Base-by-base conservation (phyloP, 2,329 filamentous ascomycete genomes). In the Fusarium chuoi region DNA sequence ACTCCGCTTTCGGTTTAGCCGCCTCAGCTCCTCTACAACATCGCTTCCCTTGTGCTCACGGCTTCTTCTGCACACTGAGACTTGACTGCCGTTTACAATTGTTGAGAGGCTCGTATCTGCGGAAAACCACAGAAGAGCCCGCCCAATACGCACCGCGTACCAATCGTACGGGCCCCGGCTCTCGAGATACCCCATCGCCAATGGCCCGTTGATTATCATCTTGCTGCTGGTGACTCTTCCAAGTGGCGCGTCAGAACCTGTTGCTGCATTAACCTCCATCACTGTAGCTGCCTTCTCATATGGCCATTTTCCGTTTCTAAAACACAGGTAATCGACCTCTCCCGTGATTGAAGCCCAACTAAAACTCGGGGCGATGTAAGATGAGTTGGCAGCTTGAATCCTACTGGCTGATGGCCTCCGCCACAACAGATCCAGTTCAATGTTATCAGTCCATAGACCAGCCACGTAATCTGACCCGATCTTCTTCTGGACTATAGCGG, bases 401-500 rank as follows among this genome's bases (percentile, higher is more conserved):
- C 26, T 24, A 24, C 39, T 67, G 26, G 45, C 41, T 67, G 35
- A 46, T 18, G 44, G 44, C 48, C 69, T 65, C 30, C 64, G 69
- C 76, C 77, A 79, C 17, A 76, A 54, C 8, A 79, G 62, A 35
- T 78, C 77, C 26, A 70, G 39, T n/a, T 73, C 51, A 18, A 79
- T 73, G 24, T 77, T 78, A n/a, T 74, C 57, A 4, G 41, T 39
- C 80, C 80, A 82, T 26, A 82, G 44, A 2, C 80, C 79, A 1
- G 80, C 80, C 3, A 74, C 62, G 54, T 81, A 82, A 14, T 75
- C 55, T 20, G 76, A 76, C 0, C 61, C 59, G 10, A 71, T 75
- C 6, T 62, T 72, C 39, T 69, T 63, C 36, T 74, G 74, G 39
- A 81, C 51, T 8, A 70, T 62, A 9, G 67, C 72, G 1, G 79